Percentiles rank a stretch among this genome's conserved stretches.
These are phyloP conservation scores for Rhytidhysteron rufulum DNA, from an alignment of 2,329 filamentous ascomycete species.

Conservation along the genomic window DNA sequence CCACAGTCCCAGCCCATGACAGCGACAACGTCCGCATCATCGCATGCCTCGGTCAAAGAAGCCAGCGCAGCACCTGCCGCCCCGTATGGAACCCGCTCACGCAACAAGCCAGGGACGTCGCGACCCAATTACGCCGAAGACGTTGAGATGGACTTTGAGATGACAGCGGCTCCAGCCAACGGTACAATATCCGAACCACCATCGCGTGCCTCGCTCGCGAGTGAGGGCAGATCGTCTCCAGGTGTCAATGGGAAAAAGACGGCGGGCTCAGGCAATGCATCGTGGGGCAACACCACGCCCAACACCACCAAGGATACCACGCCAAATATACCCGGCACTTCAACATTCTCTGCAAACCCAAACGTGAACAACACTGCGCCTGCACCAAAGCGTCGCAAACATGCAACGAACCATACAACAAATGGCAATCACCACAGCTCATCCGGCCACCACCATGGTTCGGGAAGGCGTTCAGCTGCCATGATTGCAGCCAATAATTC, in stretches of 20 bases:
- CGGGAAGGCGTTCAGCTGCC: conserved; percentile 30
- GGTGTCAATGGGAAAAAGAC: conserved; percentile 34
- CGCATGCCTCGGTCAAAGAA: conserved; percentile 30
- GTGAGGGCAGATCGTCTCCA: conserved; percentile 28
- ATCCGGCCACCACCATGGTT: conserved; percentile 39
- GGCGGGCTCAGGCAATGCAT: conserved; percentile 34
- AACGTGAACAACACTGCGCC: conserved; percentile 11
- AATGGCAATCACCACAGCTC: conserved; percentile 32
- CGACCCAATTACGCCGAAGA: conserved; percentile 96
- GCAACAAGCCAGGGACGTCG: conserved; percentile 75
- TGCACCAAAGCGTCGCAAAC: conserved; percentile 76
- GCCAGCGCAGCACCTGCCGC: conserved; percentile 44
- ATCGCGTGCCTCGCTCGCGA: conserved; percentile 31
- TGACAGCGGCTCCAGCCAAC: conserved; percentile 53
- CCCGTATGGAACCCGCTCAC: conserved; percentile 88
- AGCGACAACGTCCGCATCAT: conserved; percentile 21
- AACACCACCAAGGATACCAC: conserved; percentile 29
- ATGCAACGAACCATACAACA: conserved; percentile 45
- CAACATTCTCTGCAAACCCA: conserved; percentile 53
- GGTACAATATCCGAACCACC: conserved; percentile 43
- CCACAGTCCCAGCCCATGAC: conserved; percentile 26
- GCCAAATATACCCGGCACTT: conserved; percentile 52
- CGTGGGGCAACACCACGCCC: conserved; percentile 32
- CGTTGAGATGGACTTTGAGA: conserved; percentile 84
- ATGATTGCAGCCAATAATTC: conserved; percentile 36